Conservation (phyloP, 73 alveolate genomes). For the Tetrahymena thermophila region DNA sequence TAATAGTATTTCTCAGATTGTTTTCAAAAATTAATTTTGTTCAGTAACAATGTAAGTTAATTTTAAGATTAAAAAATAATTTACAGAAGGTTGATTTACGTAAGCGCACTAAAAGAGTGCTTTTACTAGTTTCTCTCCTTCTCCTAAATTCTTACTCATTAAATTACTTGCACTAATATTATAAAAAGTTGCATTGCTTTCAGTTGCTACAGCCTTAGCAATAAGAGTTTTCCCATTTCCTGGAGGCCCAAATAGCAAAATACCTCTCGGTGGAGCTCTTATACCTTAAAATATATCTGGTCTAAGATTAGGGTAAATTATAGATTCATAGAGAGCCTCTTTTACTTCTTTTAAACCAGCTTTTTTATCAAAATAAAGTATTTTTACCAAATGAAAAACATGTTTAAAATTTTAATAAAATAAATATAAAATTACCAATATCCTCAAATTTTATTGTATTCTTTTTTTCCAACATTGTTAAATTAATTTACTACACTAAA, state of each 20-base stretch:
- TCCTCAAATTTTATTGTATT: not conserved
- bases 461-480: not conserved
- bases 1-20: not conserved
- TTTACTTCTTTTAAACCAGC: conserved; percentile 97
- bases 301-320: conserved; percentile 93
- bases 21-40: not conserved
- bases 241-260: conserved; percentile 97
- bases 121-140: conserved; percentile 96
- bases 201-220: conserved; percentile 92
- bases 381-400: not conserved
- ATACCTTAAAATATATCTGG: conserved; percentile 96
- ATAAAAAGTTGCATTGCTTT: conserved; percentile 80
- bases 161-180: conserved; percentile 82
- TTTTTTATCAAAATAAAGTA: conserved; percentile 12
- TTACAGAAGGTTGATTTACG: conserved; percentile 90
- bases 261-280: conserved; percentile 96
- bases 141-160: conserved; percentile 97
- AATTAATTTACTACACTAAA: not conserved
- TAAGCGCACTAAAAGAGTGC: conserved; percentile 85
- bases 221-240: conserved; percentile 98
- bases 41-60: conserved; percentile 13
- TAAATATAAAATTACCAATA: not conserved
- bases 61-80: conserved; percentile 80
- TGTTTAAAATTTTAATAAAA: not conserved
- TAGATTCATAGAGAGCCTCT: conserved; percentile 85